Base-by-base conservation (phyloP, 169 alveolate species). In the Cryptosporidium sp. region DNA sequence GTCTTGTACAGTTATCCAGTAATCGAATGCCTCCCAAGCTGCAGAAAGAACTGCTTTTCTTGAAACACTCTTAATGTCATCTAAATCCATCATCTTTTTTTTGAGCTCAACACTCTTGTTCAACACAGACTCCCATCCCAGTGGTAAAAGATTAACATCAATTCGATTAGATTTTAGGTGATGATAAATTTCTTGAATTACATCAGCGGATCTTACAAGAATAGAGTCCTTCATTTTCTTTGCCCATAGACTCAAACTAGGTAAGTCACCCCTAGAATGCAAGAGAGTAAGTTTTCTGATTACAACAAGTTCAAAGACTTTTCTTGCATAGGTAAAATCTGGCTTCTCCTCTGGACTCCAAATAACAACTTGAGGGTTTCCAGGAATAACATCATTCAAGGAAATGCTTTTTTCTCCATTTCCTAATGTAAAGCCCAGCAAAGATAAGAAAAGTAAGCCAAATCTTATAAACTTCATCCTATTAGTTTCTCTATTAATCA, bases 11-110 rank as follows among this genome's bases (percentile, higher is more conserved):
- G 67, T 29, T 12, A 65, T 43, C 89, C 89, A 80, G 62, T 80
- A 80, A 39, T 80, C 89, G 43, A 80, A 80, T 35, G 89, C 89
- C n/a, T 59, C 80, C 89, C 89, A 80, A 12, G 89, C 89, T 21
- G 68, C 89, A 33, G 61, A 29, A 62, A 80, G 89, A 23, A 80
- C 70, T 35, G 73, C 74, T 29, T 65, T 62, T 65, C 80, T 80
- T 3, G 89, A 39, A 23, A 65, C 31, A 33, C 55, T 43, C 18
- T 43, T 52, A 7, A 35, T 26, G 9, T 80, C 67, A 21, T 67
- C 67, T 43, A 80, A 48, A 9, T 39, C 51, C 45, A 62, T 41
- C 62, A 65, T 65, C 26, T 62, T 59, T 31, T 65, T 48, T 35
- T 29, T 80, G 14, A 80, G 75, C 55, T 65, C 75, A 18, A 18